These are phyloP conservation scores for Micromonas pusilla DNA, from an alignment of 139 green algal genomes.

Conservation along the genomic window DNA sequence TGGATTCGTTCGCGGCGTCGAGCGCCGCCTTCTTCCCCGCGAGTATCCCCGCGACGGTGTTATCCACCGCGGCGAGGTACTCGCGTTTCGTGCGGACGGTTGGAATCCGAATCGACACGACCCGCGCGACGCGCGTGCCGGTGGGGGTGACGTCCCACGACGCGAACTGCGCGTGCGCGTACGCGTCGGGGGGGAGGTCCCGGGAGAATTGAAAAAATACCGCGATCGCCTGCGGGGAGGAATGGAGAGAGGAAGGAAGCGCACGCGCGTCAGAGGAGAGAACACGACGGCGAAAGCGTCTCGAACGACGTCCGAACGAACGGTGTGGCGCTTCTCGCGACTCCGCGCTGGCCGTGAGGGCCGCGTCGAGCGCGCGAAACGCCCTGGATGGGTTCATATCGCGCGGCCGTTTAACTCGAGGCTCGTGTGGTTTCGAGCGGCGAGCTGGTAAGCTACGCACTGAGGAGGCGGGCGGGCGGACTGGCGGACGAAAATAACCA, in stretches of 20 bases:
- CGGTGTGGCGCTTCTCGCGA: background rate
- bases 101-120: background rate
- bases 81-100: background rate
- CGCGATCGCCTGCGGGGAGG: too few species aligned
- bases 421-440: background rate
- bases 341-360: background rate
- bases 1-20: constrained; percentile 17
- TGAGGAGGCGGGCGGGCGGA: too few species aligned
- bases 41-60: constrained; percentile 35
- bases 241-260: too few species aligned
- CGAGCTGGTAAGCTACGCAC: background rate
- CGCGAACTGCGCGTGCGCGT: too few species aligned
- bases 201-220: too few species aligned
- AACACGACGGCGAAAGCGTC: too few species aligned
- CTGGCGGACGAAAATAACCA: too few species aligned
- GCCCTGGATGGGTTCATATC: background rate
- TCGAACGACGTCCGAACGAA: too few species aligned
- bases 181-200: too few species aligned
- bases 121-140: background rate
- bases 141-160: too few species aligned
- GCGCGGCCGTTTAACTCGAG: background rate
- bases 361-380: too few species aligned
- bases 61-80: constrained; percentile 37
- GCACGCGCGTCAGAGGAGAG: too few species aligned
- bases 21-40: constrained; percentile 42